phyloP scores from a whole-genome alignment of 352 stramenopile species.

The Pythium dissotocum region DNA sequence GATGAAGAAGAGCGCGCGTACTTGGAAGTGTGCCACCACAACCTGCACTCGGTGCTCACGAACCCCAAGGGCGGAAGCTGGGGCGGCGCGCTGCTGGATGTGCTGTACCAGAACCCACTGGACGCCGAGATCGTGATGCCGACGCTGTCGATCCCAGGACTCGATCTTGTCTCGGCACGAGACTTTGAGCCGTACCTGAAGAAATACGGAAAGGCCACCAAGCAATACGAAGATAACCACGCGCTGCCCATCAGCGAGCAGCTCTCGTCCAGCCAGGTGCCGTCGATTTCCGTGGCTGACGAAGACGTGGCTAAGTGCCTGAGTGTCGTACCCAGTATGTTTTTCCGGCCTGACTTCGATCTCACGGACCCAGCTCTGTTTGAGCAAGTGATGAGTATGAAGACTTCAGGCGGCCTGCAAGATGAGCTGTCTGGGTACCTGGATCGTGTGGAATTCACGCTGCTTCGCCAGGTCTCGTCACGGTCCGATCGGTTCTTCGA shows the following conservation, averaged over 20 bases:
- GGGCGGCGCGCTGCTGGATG: slow-evolving; percentile 68
- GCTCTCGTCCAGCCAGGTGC: slow-evolving; percentile 82
- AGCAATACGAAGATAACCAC: slow-evolving; percentile 79
- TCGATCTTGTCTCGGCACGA: slow-evolving; percentile 49
- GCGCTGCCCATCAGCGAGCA: slow-evolving; percentile 75
- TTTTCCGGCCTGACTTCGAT: slow-evolving; percentile 79
- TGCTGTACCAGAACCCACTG: slow-evolving; percentile 62
- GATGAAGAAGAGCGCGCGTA: slow-evolving; percentile 70
- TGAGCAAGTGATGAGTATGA: slow-evolving; percentile 80
- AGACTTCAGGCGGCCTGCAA: slow-evolving; percentile 51
- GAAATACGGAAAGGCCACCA: slow-evolving; percentile 62
- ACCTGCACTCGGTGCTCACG: slow-evolving; percentile 83
- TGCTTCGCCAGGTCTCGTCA: slow-evolving; percentile 83
- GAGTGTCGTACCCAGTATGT: slow-evolving; percentile 72
- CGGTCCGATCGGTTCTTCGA: slow-evolving; percentile 87
- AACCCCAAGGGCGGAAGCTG: slow-evolving; percentile 76
- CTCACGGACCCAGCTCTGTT: slow-evolving; percentile 76
- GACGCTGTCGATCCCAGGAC: slow-evolving; percentile 57
- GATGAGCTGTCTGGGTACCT: slow-evolving; percentile 83
- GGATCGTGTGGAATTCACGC: slow-evolving; percentile 83
- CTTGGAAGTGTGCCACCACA: slow-evolving; percentile 72
- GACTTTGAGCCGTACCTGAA: slow-evolving; percentile 83
- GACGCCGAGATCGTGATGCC: slow-evolving; percentile 66
- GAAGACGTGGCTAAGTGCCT: slow-evolving; percentile 85
- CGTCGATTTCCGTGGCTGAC: slow-evolving; percentile 75